These are phyloP conservation scores for Eucalyptus victrix DNA, from an alignment of 345 rosid genomes.

Conservation along the genomic window DNA sequence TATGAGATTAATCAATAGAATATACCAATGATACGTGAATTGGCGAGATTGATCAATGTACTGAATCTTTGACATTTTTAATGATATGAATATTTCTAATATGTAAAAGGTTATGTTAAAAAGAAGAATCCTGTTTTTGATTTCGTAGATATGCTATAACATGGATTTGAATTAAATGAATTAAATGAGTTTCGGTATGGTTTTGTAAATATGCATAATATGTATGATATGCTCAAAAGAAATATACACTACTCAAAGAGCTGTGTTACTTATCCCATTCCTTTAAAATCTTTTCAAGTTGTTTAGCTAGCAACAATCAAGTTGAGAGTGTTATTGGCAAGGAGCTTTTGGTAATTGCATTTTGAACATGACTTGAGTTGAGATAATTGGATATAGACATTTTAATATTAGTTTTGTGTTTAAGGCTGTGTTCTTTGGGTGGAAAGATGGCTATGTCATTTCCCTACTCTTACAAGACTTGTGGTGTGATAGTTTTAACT, in stretches of 20 bases:
- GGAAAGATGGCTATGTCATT: not conserved
- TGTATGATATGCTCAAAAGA: too few relatives aligned
- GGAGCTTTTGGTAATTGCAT: not conserved
- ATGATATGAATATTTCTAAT: not conserved
- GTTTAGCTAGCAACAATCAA: not conserved
- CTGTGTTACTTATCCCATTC: not conserved
- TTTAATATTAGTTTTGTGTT: not conserved
- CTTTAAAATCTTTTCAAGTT: not conserved
- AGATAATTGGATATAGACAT: not conserved
- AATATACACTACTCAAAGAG: not conserved
- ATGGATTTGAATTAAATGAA: not conserved
- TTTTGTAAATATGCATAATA: too few relatives aligned
- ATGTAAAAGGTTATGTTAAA: too few relatives aligned
- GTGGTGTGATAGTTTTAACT: not conserved
- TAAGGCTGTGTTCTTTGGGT: not conserved
- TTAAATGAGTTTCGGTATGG: not conserved
- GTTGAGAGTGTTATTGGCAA: not conserved
- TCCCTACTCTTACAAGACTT: not conserved
- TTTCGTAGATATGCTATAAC: too few relatives aligned
- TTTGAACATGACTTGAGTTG: not conserved
- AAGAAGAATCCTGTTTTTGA: not conserved
- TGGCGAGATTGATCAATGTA: rapidly evolving
- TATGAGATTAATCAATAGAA: not conserved
- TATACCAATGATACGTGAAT: not conserved
- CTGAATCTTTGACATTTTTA: not conserved